Evolutionary conservation across 2,329 filamentous ascomycete species (phyloP), one percentile per base, ranked within the genome.

Genomic region (Penicillium sp.): DNA sequence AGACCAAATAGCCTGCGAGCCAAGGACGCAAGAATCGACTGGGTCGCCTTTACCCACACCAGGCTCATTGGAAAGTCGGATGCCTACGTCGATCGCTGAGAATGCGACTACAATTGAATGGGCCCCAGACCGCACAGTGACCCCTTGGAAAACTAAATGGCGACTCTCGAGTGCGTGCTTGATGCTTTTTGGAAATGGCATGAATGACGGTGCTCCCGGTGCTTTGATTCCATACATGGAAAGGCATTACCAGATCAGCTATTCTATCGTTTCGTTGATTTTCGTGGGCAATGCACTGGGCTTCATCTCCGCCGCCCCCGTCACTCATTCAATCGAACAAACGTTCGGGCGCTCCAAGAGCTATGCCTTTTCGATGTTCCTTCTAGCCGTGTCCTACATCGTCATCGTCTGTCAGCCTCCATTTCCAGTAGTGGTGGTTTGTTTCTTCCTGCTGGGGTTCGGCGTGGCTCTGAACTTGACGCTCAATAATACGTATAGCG

Each of bases 171-270:
- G 84, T 11, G 80, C 82, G 14, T 90, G 87, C 60, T 67, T 89
- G 42, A 82, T 87, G 57, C 87, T 83, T 55, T 81, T 94, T 57
- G 80, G 81, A 2, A 86, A 87, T 64, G 91, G 89, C 0, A 74
- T 94, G 55, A 89, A 85, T 62, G 91, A 95, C 71, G 84, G 85
- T 41, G 86, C 88, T 0, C 85, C 89, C 1, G 90, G 90, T 67
- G 89, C 90, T 11, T 68, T 94, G 54, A 89, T 95, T 62, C 90
- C 90, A 0, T 91, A 91, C 67, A 89, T 95, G 72, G 89, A 93
- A 69, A 79, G 76, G 70, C 84, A 89, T 65, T 95, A 93, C 67
- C 62, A 80, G 55, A 90, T 94, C 53, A 87, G 87, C 41, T 93
- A 94, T 69, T 88, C 86, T 2, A 74, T 90, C 8, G 89, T 94